A percentile compares a stretch with the other conserved stretches of the same genome.
phyloP scores from a whole-genome alignment of 768 basidiomycete species.

The Glaciozyma antarctica region DNA sequence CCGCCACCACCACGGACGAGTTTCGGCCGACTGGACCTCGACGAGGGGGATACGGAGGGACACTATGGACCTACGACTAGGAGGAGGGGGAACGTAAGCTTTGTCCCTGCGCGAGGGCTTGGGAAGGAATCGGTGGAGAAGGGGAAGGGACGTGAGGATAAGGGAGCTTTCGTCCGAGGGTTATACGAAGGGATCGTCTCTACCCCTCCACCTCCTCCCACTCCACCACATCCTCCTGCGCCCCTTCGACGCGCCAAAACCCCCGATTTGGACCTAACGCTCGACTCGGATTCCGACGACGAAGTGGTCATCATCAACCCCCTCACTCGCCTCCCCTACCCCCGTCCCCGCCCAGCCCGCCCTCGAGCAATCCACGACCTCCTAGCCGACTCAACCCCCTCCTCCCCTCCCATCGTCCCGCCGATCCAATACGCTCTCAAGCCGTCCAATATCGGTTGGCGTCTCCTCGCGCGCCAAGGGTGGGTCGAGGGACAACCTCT shows the following conservation, averaged over 20 bases:
- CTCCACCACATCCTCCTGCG: not conserved
- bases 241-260: not conserved
- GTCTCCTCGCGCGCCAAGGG: slow-evolving; percentile 11
- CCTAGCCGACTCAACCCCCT: not conserved
- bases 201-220: not conserved
- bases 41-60: not conserved
- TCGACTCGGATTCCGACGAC: slow-evolving; percentile 7
- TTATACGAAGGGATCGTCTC: slow-evolving; percentile 16
- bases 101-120: slow-evolving; percentile 45
- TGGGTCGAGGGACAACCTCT: slow-evolving; percentile 16
- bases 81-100: slow-evolving; percentile 33
- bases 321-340: not conserved
- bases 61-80: not conserved
- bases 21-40: not conserved
- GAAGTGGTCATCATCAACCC: slow-evolving; percentile 14
- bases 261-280: slow-evolving; percentile 20
- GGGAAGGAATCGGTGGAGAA: not conserved
- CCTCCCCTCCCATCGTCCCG: not conserved
- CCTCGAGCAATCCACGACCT: slow-evolving; percentile 16
- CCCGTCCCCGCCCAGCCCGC: not conserved
- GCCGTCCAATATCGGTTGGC: not conserved
- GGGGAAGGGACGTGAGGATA: not conserved
- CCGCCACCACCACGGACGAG: not conserved
- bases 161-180: slow-evolving; percentile 3
- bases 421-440: slow-evolving; percentile 12